Base-by-base conservation (phyloP, 768 basidiomycete genomes). In the Roridomyces roridus region DNA sequence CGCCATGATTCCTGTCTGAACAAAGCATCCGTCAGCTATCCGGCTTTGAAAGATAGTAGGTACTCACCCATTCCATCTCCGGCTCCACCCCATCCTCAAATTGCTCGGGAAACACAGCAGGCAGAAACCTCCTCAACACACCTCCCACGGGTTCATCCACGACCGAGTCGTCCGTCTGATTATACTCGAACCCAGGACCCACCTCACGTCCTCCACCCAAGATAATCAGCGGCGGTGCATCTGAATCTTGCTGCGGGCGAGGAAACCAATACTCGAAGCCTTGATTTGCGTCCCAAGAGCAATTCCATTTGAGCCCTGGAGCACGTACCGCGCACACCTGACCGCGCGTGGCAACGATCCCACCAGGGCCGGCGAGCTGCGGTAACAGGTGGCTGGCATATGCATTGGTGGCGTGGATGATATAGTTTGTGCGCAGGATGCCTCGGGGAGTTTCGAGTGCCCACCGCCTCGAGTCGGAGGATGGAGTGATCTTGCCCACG, bases 341-440 rank as follows among this genome's bases (percentile, higher is more conserved):
- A 2, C 87, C 91, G 11, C 92, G 86, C 0, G 84, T 84, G 0
- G 91, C 92, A 4, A 89, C 72, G 49, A 94, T 85, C 1, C 82
- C 81, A 1, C 62, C 58, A 14, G 77, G 76, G 0, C 86, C 84
- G 8, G 77, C 63, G 25, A 94, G 67, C 55, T 85, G 81, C 0
- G 91, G 89, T n/a, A 97, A 76, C 31, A 96, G 81, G 63, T 89
- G 80, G 4, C 87, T 83, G 11, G 87, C 83, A 57, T 96, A 95
- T 0, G 77, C 95, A 64, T 97, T 97, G 10, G 92, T 95, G 0
- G 92, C 92, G 67, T 95, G 92, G 5, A 97, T 75, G 40, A 96
- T 80, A 56, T 86, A 85, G 18, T 77, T 70, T 59, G 89, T 86
- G 5, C 67, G 37, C 20, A 94, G 68, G 1, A 65, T 60, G 1